phyloP scores from a whole-genome alignment of 2,329 filamentous ascomycete species.

The Curvularia sp. region DNA sequence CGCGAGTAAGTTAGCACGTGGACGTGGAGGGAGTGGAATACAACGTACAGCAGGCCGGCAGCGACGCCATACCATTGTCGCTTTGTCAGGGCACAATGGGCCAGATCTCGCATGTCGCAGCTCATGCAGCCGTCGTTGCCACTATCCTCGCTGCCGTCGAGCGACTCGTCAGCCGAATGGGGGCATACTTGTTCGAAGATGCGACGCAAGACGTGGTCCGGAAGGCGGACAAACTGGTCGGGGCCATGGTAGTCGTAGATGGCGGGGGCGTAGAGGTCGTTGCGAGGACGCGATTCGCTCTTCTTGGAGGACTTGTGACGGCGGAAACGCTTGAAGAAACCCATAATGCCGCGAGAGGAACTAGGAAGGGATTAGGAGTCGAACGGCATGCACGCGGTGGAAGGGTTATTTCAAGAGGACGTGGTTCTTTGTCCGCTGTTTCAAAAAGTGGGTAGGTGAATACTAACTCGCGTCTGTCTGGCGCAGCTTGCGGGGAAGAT shows the following conservation, averaged over 20 bases:
- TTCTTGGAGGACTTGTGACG: slow-evolving; percentile 54
- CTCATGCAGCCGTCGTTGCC: slow-evolving; percentile 86
- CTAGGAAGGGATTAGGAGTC: slow-evolving; percentile 29
- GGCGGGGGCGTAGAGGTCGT: slow-evolving; percentile 40
- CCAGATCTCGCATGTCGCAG: slow-evolving; percentile 88
- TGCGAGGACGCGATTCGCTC: slow-evolving; percentile 41
- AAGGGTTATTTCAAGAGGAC: slow-evolving; percentile 24
- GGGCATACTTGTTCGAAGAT: slow-evolving; percentile 87
- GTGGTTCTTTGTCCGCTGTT: slow-evolving; percentile 13
- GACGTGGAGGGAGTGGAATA: not conserved
- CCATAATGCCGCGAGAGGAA: slow-evolving; percentile 53
- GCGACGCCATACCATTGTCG: slow-evolving; percentile 72
- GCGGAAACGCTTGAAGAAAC: slow-evolving; percentile 59
- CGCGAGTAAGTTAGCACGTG: slow-evolving; percentile 10
- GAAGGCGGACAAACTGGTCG: slow-evolving; percentile 62
- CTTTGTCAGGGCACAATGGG: slow-evolving; percentile 77
- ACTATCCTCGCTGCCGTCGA: slow-evolving; percentile 82
- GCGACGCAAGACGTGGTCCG: slow-evolving; percentile 71
- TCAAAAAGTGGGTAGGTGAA: slow-evolving; percentile 22
- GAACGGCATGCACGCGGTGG: slow-evolving; percentile 22
- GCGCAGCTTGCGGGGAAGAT: slow-evolving; percentile 38
- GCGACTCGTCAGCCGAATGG: slow-evolving; percentile 72
- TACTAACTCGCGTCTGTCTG: slow-evolving; percentile 36
- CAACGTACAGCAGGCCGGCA: slow-evolving; percentile 68
- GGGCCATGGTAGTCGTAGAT: slow-evolving; percentile 46